A percentile compares a stretch with the other conserved stretches of the same genome.
phyloP scores from a whole-genome alignment of 805 yeast genomes.

The Kurtzmaniella cleridarum region DNA sequence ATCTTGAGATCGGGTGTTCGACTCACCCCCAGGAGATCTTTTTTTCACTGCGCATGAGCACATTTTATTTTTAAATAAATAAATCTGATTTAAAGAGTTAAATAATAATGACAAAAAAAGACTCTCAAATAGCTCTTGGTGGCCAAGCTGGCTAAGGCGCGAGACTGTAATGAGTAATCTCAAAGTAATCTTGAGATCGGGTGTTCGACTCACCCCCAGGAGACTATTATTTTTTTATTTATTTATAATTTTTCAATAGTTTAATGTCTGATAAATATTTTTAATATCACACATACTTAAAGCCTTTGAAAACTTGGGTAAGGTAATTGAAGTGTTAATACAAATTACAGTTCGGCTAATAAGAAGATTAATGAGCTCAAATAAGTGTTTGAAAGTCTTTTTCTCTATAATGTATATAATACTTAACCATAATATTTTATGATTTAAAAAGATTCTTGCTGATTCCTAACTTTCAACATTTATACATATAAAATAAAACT shows the following conservation, averaged over 20 bases:
- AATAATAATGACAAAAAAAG: background rate
- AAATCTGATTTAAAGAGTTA: background rate
- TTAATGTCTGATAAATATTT: background rate
- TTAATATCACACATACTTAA: too few species aligned
- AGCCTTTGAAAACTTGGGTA: too few species aligned
- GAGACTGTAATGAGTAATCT: slow-evolving; percentile 38
- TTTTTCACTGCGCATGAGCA: slow-evolving; percentile 1
- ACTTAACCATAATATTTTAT: too few species aligned
- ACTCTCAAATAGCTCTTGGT: slow-evolving; percentile 30
- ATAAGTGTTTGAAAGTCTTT: too few species aligned
- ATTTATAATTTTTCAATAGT: background rate
- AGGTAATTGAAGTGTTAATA: too few species aligned
- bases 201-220: slow-evolving; percentile 50
- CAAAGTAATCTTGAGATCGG: slow-evolving; percentile 44
- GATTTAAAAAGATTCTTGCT: too few species aligned
- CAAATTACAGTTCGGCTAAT: too few species aligned
- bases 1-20: slow-evolving; percentile 20
- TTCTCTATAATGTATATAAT: too few species aligned
- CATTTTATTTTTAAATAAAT: background rate
- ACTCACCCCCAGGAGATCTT: slow-evolving; percentile 18
- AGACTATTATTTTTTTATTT: slow-evolving; percentile 20
- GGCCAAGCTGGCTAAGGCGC: slow-evolving; percentile 49
- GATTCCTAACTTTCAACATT: too few species aligned
- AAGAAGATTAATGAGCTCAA: too few species aligned
- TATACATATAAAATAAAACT: too few species aligned